Evolutionary conservation across 345 rosid genomes (phyloP), one percentile per base, ranked within the genome.

Genomic region (Bruguiera parviflora): DNA sequence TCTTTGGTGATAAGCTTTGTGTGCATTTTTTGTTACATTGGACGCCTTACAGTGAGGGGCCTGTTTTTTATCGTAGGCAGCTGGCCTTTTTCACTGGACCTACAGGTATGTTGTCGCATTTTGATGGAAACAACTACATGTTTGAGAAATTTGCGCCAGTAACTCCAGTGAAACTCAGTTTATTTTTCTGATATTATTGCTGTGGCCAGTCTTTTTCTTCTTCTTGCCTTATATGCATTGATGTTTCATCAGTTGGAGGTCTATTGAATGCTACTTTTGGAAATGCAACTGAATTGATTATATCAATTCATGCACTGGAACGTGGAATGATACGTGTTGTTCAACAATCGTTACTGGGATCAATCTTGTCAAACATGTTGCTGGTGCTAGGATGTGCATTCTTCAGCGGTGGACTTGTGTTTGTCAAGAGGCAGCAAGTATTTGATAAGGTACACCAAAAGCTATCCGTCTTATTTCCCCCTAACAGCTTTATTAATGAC

Each of bases 371-470:
- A 67, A 82, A 85, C 71, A 85, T 82, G 88, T 72, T 85, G 56
- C 79, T 85, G 71, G 86, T 85, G 31, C 84, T 85, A 67, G 88
- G 88, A 70, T 82, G 84, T 65, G 78, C 84, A 20, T 85, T 82
- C 72, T 80, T 85, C 77, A 72, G 79, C 18, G 86, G 88, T 53
- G 86, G 83, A 35, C 70, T 84, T 8, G 83, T 85, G 68, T 58
- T 73, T 58, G 37, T 32, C 21, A 64, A 78, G 68, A 85, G 77
- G 73, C 82, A 74, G 64, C 88, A 85, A 63, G 68, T 67, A 53
- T 82, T 85, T 66, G 69, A 69, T 61, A 79, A 82, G 82, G 88
- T 85, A 64, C 43, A 8, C 16, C 33, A 18, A 15, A 43, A 43
- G 49, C 49, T 43, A 11, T 13, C 49, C 3, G 3, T 55, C 51